Percentiles rank a stretch among this genome's conserved stretches.
Evolutionary conservation across 1,139 yeast species (phyloP).

Genomic region (Geotrichum restrictum): DNA sequence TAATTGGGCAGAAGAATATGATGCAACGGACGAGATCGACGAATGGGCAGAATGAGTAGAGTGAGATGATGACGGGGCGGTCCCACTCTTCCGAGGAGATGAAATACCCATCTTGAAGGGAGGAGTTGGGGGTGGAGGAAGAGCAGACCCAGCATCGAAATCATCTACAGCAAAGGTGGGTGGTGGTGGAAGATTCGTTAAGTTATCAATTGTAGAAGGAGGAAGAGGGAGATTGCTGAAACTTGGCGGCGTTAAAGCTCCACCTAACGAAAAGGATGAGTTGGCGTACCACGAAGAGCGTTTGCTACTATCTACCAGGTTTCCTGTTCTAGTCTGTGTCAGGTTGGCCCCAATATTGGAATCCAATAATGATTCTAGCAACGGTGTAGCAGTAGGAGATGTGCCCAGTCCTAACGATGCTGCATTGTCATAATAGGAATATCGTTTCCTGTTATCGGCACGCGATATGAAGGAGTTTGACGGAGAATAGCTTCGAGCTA

Average conservation of each 20-base stretch:
- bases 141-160: not conserved
- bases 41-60: constrained; percentile 20
- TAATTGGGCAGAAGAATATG: constrained; percentile 6
- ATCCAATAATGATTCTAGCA: constrained; percentile 19
- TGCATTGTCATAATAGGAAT: constrained; percentile 9
- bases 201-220: not conserved
- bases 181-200: constrained; percentile 1
- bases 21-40: constrained; percentile 13
- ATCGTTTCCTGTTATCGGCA: constrained; percentile 7
- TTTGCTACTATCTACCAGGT: not conserved
- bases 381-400: constrained; percentile 1
- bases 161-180: not conserved
- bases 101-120: not conserved
- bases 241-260: not conserved
- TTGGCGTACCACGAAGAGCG: not conserved
- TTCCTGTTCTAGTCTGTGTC: constrained; percentile 3
- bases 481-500: not conserved
- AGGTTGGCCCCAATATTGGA: constrained; percentile 11
- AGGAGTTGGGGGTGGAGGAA: constrained; percentile 9
- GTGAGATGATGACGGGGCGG: not conserved
- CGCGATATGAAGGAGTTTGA: not conserved
- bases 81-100: not conserved
- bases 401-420: constrained; percentile 1
- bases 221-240: not conserved
- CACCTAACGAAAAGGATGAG: constrained; percentile 2